These are phyloP conservation scores for Phaffia tasmanica DNA, from an alignment of 768 basidiomycete species.

Conservation along the genomic window DNA sequence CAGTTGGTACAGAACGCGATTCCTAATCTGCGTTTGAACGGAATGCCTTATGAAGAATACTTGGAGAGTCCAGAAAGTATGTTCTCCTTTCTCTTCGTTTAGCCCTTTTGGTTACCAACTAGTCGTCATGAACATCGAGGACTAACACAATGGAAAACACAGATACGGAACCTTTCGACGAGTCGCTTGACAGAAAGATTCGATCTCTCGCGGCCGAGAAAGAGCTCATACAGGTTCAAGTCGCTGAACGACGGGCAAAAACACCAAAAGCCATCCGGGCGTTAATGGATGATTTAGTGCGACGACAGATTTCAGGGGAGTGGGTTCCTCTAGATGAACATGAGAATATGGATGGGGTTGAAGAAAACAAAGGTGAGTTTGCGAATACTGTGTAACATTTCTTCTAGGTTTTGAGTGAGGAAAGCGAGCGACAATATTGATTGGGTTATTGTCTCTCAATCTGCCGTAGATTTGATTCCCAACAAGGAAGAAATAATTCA, in stretches of 20 bases:
- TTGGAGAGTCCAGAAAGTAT: slow-evolving; percentile 10
- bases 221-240: slow-evolving; percentile 23
- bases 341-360: not conserved
- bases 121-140: not conserved
- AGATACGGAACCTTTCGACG: slow-evolving; percentile 25
- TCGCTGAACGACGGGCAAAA: slow-evolving; percentile 20
- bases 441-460: too few relatives aligned
- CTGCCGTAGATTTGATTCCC: too few relatives aligned
- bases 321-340: not conserved
- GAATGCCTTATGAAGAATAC: slow-evolving; percentile 12
- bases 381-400: not conserved
- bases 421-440: too few relatives aligned
- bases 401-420: too few relatives aligned
- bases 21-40: slow-evolving; percentile 13
- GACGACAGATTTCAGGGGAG: slow-evolving; percentile 12
- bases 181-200: slow-evolving; percentile 22
- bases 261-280: slow-evolving; percentile 15
- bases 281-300: slow-evolving; percentile 19
- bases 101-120: not conserved
- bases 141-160: not conserved
- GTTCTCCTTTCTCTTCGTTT: not conserved
- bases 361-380: not conserved
- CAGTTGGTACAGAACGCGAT: not conserved
- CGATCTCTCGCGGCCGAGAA: slow-evolving; percentile 23
- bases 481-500: too few relatives aligned